These are phyloP conservation scores for Globisporangium abappressorium DNA, from an alignment of 352 stramenopile species.

Conservation along the genomic window DNA sequence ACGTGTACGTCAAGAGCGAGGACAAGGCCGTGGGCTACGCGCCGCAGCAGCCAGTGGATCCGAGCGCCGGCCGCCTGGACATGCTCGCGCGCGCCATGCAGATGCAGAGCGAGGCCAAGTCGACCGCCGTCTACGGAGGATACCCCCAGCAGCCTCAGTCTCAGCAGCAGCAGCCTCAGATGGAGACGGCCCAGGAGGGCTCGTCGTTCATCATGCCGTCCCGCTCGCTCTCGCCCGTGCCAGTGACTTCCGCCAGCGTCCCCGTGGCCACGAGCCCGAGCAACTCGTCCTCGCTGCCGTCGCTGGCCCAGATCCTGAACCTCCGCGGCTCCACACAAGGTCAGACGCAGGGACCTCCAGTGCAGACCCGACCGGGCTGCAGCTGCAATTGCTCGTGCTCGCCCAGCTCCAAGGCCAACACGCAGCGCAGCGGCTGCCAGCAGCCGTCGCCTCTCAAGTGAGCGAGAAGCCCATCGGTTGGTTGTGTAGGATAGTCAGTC, in stretches of 20 bases:
- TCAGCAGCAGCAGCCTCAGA: conserved; percentile 16
- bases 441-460: conserved; percentile 14
- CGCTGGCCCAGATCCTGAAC: conserved; percentile 70
- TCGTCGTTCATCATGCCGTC: conserved; percentile 16
- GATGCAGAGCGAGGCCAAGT: conserved; percentile 29
- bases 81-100: conserved; percentile 64
- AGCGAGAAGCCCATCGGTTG: not conserved
- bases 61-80: conserved; percentile 52
- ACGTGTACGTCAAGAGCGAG: conserved; percentile 50
- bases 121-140: conserved; percentile 1
- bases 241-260: conserved; percentile 1
- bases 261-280: conserved; percentile 25
- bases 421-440: conserved; percentile 7
- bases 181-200: conserved; percentile 20
- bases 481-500: conserved; percentile 9
- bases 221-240: conserved; percentile 14
- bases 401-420: conserved; percentile 13
- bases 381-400: conserved; percentile 25
- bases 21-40: conserved; percentile 22
- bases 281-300: conserved; percentile 51
- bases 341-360: not conserved
- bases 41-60: conserved; percentile 16
- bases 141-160: conserved; percentile 12
- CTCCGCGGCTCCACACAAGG: conserved; percentile 32
- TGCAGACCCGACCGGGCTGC: conserved; percentile 15